A percentile compares a stretch with the other conserved stretches of the same genome.
Conservation (phyloP, 176 grass and related monocot genomes). For the Rhynchospora tenuis region DNA sequence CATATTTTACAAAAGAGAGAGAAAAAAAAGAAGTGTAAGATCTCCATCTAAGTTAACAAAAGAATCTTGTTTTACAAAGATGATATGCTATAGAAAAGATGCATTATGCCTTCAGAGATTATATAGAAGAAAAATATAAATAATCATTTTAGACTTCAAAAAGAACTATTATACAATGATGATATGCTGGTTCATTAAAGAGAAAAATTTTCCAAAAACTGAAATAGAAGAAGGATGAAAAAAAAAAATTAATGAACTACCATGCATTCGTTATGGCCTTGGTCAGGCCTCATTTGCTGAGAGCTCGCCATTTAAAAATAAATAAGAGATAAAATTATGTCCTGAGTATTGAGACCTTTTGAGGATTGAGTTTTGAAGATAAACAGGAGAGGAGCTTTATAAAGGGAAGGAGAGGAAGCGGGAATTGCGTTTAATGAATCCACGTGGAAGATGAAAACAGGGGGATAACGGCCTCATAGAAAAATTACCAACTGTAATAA, state of each 20-base stretch:
- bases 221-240: not conserved
- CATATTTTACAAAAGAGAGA: slow-evolving; percentile 10
- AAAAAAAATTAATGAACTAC: not conserved
- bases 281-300: slow-evolving; percentile 23
- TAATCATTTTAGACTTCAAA: not conserved
- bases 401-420: not conserved
- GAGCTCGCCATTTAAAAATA: slow-evolving; percentile 23
- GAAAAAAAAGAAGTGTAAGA: not conserved
- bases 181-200: not conserved
- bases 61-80: not conserved
- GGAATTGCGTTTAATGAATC: not conserved
- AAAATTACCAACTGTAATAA: not conserved
- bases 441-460: slow-evolving; percentile 3
- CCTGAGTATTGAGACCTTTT: not conserved
- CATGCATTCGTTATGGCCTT: slow-evolving; percentile 18
- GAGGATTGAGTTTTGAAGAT: not conserved
- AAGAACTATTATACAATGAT: not conserved
- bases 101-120: not conserved
- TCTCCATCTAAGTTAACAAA: not conserved
- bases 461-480: slow-evolving; percentile 3
- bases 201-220: not conserved
- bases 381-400: not conserved
- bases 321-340: not conserved
- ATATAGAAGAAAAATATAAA: not conserved
- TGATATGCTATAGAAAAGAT: not conserved